Evolutionary conservation across 306 rosid genomes (phyloP), one percentile per base, ranked within the genome.

Genomic region (Astragalus membranaceus): DNA sequence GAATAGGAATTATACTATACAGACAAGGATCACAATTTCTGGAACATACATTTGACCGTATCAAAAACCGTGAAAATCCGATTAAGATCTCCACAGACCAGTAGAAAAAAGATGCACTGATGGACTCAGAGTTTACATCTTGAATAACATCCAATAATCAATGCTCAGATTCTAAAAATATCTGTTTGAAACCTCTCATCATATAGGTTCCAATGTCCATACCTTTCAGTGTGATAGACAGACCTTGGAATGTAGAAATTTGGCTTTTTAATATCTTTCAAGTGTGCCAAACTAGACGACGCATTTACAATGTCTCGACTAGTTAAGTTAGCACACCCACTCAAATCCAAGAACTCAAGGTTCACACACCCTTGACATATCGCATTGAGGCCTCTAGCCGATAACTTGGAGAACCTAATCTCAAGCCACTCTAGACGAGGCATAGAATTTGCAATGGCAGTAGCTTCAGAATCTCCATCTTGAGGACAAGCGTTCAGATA

Each of bases 141-240:
- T 56, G 51, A 50, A 70, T 4, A 9, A 62, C 60, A 54, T 57
- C 56, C 48, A 13, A 42, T 49, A 26, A 26, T 1, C 67, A 47
- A 53, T 44, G 64, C 44, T 78, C 81, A 93, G 70, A 90, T 82
- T 70, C 88, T 77, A 78, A 93, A 93, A 80, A 84, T 75, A 80
- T 93, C 98, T 3, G 97, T 88, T 76, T 88, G 97, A 72, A 90
- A 90, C 64, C 98, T 83, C 86, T 87, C 94, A 64, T 90, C 97
- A 58, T 93, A 90, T 78, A 93, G 58, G n/a, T 78, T 79, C 96
- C 97, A 90, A 72, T 87, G 97, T 20, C 83, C 92, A 79, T 90
- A 90, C 52, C 83, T 79, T 43, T 79, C 83, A 10, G 83, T 60
- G 75, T 73, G 83, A 17, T 30, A 79, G 67, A 73, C 83, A 42